These are phyloP conservation scores for Rhododendron vialii DNA, from an alignment of 148 eudicot species.

Conservation along the genomic window DNA sequence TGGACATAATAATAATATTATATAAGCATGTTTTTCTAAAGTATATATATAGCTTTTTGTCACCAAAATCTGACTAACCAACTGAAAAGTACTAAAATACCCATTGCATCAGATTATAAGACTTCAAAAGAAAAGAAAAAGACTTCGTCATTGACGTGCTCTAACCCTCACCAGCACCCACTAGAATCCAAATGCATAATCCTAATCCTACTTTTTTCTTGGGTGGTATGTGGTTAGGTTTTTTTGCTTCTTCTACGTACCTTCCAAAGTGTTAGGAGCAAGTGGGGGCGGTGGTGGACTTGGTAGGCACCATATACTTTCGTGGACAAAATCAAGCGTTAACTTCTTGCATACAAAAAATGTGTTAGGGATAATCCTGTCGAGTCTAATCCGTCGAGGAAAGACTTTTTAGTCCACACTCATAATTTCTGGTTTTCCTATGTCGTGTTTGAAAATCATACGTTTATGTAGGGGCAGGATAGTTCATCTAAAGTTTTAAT, in stretches of 20 bases:
- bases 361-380: neutral
- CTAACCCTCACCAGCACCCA: neutral
- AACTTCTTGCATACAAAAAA: no score
- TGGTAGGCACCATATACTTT: no score
- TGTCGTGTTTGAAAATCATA: neutral
- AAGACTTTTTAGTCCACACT: neutral
- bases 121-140: neutral
- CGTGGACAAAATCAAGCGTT: no score
- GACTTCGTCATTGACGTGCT: neutral
- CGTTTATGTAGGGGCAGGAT: neutral
- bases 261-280: neutral
- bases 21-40: no score
- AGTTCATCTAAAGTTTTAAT: neutral
- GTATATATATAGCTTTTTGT: neutral
- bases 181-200: slow-evolving; percentile 1
- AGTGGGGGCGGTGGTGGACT: neutral
- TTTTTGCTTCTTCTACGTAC: neutral
- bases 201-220: neutral
- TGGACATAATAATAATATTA: neutral
- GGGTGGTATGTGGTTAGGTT: neutral
- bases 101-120: neutral
- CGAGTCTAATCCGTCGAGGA: neutral
- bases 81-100: neutral
- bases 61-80: neutral
- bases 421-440: neutral